Evolutionary conservation across 2,329 filamentous ascomycete species (phyloP).

Genomic region (Neonectria magnoliae): DNA sequence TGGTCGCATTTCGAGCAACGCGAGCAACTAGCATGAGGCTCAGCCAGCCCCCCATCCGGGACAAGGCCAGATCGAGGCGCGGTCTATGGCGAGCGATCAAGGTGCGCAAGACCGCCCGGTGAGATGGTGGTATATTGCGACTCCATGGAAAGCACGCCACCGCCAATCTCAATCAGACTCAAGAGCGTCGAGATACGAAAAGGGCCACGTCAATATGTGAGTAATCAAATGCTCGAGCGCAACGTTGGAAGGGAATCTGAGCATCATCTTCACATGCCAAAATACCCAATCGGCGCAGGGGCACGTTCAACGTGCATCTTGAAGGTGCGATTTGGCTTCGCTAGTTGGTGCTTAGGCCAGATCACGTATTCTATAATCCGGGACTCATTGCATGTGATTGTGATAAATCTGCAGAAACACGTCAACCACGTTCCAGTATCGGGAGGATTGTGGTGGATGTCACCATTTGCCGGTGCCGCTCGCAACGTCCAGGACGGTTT

Average conservation of each 20-base stretch:
- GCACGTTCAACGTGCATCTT: constrained; percentile 13
- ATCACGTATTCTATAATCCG: background rate
- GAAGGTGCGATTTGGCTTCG: constrained; percentile 10
- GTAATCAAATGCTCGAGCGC: background rate
- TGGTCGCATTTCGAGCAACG: background rate
- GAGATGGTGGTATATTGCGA: background rate
- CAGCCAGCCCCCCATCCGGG: constrained; percentile 2
- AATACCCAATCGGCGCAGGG: constrained; percentile 1
- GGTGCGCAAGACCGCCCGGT: background rate
- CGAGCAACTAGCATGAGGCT: constrained; percentile 25
- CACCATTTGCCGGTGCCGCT: background rate
- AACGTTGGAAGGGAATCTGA: background rate
- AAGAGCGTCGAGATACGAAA: background rate
- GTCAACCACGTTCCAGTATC: background rate
- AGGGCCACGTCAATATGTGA: background rate
- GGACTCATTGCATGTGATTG: constrained; percentile 8
- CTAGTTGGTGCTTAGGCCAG: constrained; percentile 15
- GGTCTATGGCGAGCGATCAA: constrained; percentile 17
- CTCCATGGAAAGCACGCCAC: background rate
- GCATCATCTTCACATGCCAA: constrained; percentile 30
- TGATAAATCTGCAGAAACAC: background rate
- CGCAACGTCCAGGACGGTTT: background rate
- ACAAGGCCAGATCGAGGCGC: constrained; percentile 19
- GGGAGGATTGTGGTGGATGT: background rate
- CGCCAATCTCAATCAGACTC: background rate